Percentiles rank a stretch among this genome's conserved stretches.
These are phyloP conservation scores for Strobilomyces echinocephalus DNA, from an alignment of 768 basidiomycete genomes.

Conservation along the genomic window DNA sequence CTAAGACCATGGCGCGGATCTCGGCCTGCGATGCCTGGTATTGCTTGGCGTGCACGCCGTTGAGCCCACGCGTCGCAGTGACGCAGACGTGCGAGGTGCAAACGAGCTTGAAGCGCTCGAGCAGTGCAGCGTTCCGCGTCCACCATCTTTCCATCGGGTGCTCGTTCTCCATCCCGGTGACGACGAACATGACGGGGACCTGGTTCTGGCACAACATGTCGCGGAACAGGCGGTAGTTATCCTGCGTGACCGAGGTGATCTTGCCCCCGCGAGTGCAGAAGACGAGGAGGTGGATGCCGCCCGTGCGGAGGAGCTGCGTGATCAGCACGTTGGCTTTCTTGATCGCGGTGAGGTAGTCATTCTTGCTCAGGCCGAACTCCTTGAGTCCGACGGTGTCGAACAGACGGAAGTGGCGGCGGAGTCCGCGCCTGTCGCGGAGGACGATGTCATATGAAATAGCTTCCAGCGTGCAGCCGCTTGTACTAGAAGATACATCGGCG, in stretches of 20 bases:
- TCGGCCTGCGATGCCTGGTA: conserved; percentile 31
- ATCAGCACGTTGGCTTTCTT: conserved; percentile 31
- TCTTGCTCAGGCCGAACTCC: conserved; percentile 17
- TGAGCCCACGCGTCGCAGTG: conserved; percentile 28
- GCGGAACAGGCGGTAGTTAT: too few relatives aligned
- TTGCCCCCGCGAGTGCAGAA: too few relatives aligned
- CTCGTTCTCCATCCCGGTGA: too few relatives aligned
- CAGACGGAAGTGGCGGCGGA: conserved; percentile 15
- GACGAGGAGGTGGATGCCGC: too few relatives aligned
- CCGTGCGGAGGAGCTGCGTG: too few relatives aligned
- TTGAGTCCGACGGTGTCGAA: conserved; percentile 33
- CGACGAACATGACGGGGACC: too few relatives aligned
- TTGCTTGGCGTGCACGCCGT: conserved; percentile 18
- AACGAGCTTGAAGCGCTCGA: conserved; percentile 15
- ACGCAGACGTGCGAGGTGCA: conserved; percentile 36
- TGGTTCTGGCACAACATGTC: too few relatives aligned
- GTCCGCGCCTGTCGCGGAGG: conserved; percentile 8
- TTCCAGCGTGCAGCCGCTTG: conserved; percentile 33
- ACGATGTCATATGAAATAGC: conserved; percentile 20
- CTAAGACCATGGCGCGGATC: conserved; percentile 19
- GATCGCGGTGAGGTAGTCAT: conserved; percentile 23
- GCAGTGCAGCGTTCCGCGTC: conserved; percentile 27
- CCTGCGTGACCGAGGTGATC: too few relatives aligned
- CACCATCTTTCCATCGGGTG: conserved; percentile 34
- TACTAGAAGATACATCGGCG: conserved; percentile 27